Percentiles rank a stretch among this genome's conserved stretches.
These are phyloP conservation scores for Bimuria novae-zelandiae DNA, from an alignment of 2,329 filamentous ascomycete genomes.

Conservation along the genomic window DNA sequence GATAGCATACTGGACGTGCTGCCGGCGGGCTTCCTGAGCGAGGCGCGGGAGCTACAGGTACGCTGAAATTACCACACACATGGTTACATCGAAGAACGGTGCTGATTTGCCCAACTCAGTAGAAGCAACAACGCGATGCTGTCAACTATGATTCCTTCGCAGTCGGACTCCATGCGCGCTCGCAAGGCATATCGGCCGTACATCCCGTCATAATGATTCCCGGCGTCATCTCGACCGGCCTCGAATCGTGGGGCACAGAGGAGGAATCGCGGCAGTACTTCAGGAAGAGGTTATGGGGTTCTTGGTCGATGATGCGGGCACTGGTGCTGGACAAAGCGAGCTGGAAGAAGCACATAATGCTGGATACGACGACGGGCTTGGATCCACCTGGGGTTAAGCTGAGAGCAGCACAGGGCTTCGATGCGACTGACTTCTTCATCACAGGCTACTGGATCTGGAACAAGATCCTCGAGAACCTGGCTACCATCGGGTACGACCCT, in stretches of 20 bases:
- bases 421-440: conserved; percentile 94
- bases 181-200: conserved; percentile 78
- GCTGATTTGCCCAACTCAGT: conserved; percentile 36
- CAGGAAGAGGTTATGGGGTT: conserved; percentile 92
- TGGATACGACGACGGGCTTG: conserved; percentile 87
- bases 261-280: conserved; percentile 88
- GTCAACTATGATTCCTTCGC: conserved; percentile 94
- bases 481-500: conserved; percentile 95
- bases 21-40: conserved; percentile 81
- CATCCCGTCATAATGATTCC: conserved; percentile 97
- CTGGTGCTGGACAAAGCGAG: conserved; percentile 88
- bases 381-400: conserved; percentile 91
- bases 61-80: conserved; percentile 29
- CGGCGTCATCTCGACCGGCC: conserved; percentile 93
- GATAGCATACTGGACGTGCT: conserved; percentile 86
- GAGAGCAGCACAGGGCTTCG: conserved; percentile 92
- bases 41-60: conserved; percentile 84
- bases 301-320: conserved; percentile 98
- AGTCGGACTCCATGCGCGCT: conserved; percentile 79
- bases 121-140: conserved; percentile 85
- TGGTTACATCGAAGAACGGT: neutral
- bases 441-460: conserved; percentile 98
- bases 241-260: conserved; percentile 95
- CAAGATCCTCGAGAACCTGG: conserved; percentile 96
- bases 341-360: conserved; percentile 97